Evolutionary conservation across 441 rosid species (phyloP).

Genomic region (Croton setiger): DNA sequence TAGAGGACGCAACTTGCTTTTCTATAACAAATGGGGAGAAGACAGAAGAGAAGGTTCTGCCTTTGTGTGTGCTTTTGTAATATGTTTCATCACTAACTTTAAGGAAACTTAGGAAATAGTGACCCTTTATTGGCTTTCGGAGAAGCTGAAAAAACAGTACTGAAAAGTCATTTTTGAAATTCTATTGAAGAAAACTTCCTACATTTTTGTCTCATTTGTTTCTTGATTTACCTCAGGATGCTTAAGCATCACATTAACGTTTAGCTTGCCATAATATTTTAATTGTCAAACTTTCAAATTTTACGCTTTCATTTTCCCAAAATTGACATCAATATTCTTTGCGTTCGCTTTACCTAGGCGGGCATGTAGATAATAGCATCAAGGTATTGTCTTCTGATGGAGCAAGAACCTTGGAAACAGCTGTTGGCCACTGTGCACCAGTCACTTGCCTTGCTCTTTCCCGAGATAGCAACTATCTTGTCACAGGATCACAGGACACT

Average conservation of each 20-base stretch:
- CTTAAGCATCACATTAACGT: neutral
- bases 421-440: constrained; percentile 90
- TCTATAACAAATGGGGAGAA: neutral
- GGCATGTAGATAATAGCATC: constrained; percentile 92
- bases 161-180: neutral
- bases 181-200: neutral
- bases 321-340: constrained; percentile 1
- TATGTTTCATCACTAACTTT: neutral
- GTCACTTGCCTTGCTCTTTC: constrained; percentile 98
- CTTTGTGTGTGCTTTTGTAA: neutral
- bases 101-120: neutral
- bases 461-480: constrained; percentile 80
- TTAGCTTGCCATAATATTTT: neutral
- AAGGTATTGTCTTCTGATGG: constrained; percentile 85
- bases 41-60: neutral
- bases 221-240: neutral
- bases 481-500: constrained; percentile 86
- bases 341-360: constrained; percentile 53
- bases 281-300: neutral
- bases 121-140: neutral
- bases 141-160: neutral
- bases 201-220: neutral
- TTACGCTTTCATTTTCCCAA: neutral
- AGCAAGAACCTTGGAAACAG: constrained; percentile 89
- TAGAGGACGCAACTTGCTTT: no score